A percentile compares a stretch with the other conserved stretches of the same genome.
phyloP scores from a whole-genome alignment of 1,139 yeast species.

The Candida sanyaensis region DNA sequence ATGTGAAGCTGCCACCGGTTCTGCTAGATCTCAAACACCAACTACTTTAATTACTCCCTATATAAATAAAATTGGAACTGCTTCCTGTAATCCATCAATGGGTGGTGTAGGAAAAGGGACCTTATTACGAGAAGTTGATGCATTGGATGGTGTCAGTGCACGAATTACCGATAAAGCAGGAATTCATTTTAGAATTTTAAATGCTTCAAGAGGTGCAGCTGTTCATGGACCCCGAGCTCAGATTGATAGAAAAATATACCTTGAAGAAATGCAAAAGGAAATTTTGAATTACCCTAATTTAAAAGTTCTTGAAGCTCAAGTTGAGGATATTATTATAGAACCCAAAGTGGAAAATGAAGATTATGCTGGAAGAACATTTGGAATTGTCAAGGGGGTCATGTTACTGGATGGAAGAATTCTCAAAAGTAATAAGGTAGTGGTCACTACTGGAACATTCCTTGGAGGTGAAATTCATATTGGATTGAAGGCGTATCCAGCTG shows the following conservation, averaged over 20 bases:
- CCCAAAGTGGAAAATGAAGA: constrained; percentile 24
- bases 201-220: constrained; percentile 91
- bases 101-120: constrained; percentile 99
- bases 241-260: constrained; percentile 81
- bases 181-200: constrained; percentile 84
- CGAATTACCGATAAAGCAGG: constrained; percentile 89
- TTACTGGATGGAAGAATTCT: constrained; percentile 66
- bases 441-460: constrained; percentile 94
- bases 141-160: constrained; percentile 90
- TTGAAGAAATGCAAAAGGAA: constrained; percentile 75
- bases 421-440: constrained; percentile 67
- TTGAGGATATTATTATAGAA: constrained; percentile 81
- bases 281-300: constrained; percentile 63
- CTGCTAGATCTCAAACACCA: constrained; percentile 78
- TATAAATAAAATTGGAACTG: constrained; percentile 78
- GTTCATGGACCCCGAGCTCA: constrained; percentile 99
- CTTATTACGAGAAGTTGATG: constrained; percentile 87
- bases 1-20: constrained; percentile 93
- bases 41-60: constrained; percentile 82
- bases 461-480: constrained; percentile 97
- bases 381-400: constrained; percentile 66
- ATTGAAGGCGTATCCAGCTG: constrained; percentile 75
- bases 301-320: constrained; percentile 69
- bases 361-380: constrained; percentile 37
- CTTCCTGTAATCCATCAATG: constrained; percentile 96